A percentile compares a stretch with the other conserved stretches of the same genome.
phyloP scores from a whole-genome alignment of 805 yeast species.

The Candida oleophila region DNA sequence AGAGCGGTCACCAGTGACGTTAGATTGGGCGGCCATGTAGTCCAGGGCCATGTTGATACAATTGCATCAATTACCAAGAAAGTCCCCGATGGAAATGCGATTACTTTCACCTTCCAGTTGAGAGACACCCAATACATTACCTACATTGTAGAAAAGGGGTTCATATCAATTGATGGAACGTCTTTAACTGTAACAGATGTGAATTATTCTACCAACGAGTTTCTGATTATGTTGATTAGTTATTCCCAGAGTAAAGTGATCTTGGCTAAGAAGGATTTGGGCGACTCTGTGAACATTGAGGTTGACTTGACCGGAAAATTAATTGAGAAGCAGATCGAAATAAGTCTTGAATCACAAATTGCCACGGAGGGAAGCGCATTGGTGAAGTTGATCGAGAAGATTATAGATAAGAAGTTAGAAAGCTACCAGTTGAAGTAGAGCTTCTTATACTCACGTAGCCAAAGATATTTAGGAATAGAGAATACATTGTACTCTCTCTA shows the following conservation, averaged over 20 bases:
- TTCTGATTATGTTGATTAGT: conserved; percentile 86
- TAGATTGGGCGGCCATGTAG: conserved; percentile 95
- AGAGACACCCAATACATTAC: conserved; percentile 59
- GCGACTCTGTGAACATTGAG: conserved; percentile 79
- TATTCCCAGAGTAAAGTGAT: conserved; percentile 85
- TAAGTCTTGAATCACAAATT: conserved; percentile 55
- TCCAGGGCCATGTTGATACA: conserved; percentile 97
- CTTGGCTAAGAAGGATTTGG: conserved; percentile 61
- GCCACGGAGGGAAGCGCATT: conserved; percentile 49
- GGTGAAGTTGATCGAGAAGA: conserved; percentile 40
- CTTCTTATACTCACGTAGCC: too few species aligned
- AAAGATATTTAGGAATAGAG: neutral
- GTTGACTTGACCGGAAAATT: conserved; percentile 94
- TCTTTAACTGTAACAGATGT: conserved; percentile 86
- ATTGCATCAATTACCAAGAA: conserved; percentile 61
- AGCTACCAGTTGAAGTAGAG: conserved; percentile 10
- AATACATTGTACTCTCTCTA: too few species aligned
- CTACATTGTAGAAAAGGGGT: conserved; percentile 93
- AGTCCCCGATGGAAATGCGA: conserved; percentile 69
- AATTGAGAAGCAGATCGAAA: conserved; percentile 78
- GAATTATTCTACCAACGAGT: conserved; percentile 53
- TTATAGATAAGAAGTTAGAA: conserved; percentile 28
- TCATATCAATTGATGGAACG: conserved; percentile 89
- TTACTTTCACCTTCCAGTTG: conserved; percentile 70
- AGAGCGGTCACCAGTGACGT: conserved; percentile 85